Percentiles rank a stretch among this genome's conserved stretches.
Conservation (phyloP, 2,329 filamentous ascomycete genomes). For the Gnomoniopsis sp. region DNA sequence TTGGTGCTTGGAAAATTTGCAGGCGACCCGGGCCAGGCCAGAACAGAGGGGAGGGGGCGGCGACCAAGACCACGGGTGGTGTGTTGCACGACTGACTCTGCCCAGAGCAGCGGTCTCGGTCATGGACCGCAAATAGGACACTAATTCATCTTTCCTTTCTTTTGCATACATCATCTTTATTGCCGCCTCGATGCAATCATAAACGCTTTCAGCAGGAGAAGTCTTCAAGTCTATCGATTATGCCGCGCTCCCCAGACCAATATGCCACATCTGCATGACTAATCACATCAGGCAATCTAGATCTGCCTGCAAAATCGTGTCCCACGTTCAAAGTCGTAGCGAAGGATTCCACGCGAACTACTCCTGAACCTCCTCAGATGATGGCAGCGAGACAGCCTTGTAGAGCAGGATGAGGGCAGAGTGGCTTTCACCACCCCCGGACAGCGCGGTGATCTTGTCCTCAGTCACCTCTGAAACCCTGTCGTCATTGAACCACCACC, state of each 20-base stretch:
- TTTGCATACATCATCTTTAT: neutral
- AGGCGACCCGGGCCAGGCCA: neutral
- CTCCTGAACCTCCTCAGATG: slow-evolving; percentile 42
- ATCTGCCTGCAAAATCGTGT: neutral
- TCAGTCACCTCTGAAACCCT: slow-evolving; percentile 88
- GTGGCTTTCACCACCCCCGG: slow-evolving; percentile 85
- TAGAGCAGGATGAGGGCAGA: slow-evolving; percentile 80
- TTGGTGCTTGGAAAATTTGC: neutral
- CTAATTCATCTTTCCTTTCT: neutral
- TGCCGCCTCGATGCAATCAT: neutral
- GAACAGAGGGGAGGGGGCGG: no score
- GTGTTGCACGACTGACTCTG: neutral
- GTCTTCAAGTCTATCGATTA: neutral
- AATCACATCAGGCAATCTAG: neutral
- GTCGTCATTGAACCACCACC: slow-evolving; percentile 99
- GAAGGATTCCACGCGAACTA: slow-evolving; percentile 14
- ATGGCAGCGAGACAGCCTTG: slow-evolving; percentile 67
- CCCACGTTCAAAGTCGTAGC: no score
- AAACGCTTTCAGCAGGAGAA: neutral
- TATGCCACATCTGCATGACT: neutral
- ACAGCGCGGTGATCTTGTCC: slow-evolving; percentile 86
- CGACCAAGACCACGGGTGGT: neutral
- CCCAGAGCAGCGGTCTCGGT: neutral
- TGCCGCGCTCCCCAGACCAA: neutral
- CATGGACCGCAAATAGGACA: neutral